phyloP scores from a whole-genome alignment of 345 rosid species.

The Hibiscus syriacus region DNA sequence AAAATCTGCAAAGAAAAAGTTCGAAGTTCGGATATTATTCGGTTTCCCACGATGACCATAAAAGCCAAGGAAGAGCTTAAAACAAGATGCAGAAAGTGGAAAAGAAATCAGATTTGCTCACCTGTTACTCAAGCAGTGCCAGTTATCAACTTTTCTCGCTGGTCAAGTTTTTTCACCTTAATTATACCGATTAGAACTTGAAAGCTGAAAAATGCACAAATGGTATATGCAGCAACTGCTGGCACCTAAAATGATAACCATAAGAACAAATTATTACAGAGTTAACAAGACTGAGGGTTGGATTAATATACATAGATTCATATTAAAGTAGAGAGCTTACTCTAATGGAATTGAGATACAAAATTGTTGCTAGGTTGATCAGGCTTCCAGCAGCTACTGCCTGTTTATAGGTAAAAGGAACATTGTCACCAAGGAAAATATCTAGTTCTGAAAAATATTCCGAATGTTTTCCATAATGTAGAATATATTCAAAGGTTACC shows the following conservation, averaged over 20 bases:
- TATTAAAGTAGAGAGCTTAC: slow-evolving; percentile 36
- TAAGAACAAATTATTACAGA: not conserved
- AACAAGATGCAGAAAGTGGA: not conserved
- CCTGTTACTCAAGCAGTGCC: slow-evolving; percentile 69
- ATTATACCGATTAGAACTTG: slow-evolving; percentile 58
- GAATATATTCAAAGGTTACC: not conserved
- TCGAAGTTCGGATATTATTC: too few species aligned
- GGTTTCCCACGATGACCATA: too few species aligned
- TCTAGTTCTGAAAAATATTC: not conserved
- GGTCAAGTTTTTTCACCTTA: slow-evolving; percentile 74
- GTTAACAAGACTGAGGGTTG: not conserved
- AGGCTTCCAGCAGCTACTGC: slow-evolving; percentile 91
- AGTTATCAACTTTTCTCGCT: slow-evolving; percentile 74
- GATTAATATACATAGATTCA: not conserved
- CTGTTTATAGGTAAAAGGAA: slow-evolving; percentile 37
- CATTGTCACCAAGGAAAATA: not conserved
- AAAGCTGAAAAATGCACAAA: slow-evolving; percentile 71
- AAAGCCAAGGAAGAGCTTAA: not conserved
- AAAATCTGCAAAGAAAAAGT: not conserved
- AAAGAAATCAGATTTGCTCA: slow-evolving; percentile 16
- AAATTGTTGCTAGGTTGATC: slow-evolving; percentile 82
- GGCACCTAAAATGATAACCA: slow-evolving; percentile 48
- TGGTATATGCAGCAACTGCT: slow-evolving; percentile 41
- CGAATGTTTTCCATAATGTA: not conserved
- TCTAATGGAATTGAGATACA: slow-evolving; percentile 70